Evolutionary conservation across 345 rosid species (phyloP), one percentile per base, ranked within the genome.

Genomic region (Physaria fendleri): DNA sequence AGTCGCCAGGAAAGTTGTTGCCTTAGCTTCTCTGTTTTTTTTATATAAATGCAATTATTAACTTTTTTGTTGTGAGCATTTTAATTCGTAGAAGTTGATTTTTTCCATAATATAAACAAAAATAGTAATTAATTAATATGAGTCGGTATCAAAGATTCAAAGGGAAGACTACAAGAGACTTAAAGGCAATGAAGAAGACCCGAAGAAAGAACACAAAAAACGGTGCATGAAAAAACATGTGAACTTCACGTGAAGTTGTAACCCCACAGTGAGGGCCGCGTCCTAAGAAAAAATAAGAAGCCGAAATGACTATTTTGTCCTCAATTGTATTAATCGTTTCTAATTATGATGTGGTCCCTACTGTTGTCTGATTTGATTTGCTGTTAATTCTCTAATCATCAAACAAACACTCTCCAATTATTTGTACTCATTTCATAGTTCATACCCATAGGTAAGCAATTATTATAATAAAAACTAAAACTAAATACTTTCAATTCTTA

Each of bases 181-280:
- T 39, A 12, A 29, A 37, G 21, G 28, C 2, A 2, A 5, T n/a
- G n/a, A n/a, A n/a, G 45, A 4, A 34, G 40, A n/a, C 46, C 65
- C 46, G 33, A 0, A 42, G 30, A 50, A 50, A 30, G 64, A 66
- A 49, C 50, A 34, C n/a, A n/a, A n/a, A n/a, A 47, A 30, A 30
- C 6, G 48, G 14, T 8, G 56, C 73, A 61, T 61, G 67, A 4
- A 60, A 53, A 47, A 51, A 51, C 85, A 78, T 66, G 83, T 81
- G 86, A 74, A 11, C 14, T 55, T 74, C 86, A 76, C 83, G 77
- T 78, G 86, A 62, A 72, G 5, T 17, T 10, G 74, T n/a, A n/a
- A 22, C 68, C 68, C 73, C 18, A 37, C 17, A 0, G 10, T 11
- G 15, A 53, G 46, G 24, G n/a, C 24, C 12, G 21, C 21, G 50